phyloP scores from a whole-genome alignment of 129 eudicot genomes.

The Gnaphalium uliginosum region DNA sequence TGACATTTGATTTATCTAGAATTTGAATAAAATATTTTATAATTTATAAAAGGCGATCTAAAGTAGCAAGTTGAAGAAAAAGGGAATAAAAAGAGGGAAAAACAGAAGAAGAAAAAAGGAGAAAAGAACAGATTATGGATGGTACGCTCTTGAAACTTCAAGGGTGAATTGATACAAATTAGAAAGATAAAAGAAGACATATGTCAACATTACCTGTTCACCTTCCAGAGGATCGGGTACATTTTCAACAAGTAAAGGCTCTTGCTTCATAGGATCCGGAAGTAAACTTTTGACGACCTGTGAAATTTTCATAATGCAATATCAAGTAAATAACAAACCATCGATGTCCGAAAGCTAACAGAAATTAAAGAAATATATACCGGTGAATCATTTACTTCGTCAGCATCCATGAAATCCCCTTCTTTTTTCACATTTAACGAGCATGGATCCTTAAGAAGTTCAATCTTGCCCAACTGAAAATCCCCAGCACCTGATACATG shows the following conservation, averaged over 20 bases:
- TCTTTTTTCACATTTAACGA: constrained; percentile 71
- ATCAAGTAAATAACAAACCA: constrained; percentile 15
- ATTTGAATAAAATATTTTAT: background rate
- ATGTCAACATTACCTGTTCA: constrained; percentile 67
- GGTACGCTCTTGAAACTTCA: background rate
- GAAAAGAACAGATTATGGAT: background rate
- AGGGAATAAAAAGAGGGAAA: background rate
- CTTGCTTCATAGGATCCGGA: constrained; percentile 88
- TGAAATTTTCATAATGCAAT: constrained; percentile 18
- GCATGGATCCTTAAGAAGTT: constrained; percentile 82
- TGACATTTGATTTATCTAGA: background rate
- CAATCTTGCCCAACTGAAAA: constrained; percentile 79
- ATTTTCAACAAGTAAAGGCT: constrained; percentile 83
- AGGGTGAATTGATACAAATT: background rate
- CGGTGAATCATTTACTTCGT: constrained; percentile 49
- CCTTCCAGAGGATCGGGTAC: constrained; percentile 87
- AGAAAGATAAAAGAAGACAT: background rate
- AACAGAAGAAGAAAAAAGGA: background rate
- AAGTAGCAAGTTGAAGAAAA: background rate
- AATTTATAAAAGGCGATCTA: background rate
- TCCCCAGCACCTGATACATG: constrained; percentile 98
- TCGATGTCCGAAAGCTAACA: background rate
- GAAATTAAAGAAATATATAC: constrained; percentile 29
- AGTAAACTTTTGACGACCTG: constrained; percentile 62
- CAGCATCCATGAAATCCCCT: constrained; percentile 83